Conservation (phyloP, 306 rosid species). For the Corylus heterophylla region DNA sequence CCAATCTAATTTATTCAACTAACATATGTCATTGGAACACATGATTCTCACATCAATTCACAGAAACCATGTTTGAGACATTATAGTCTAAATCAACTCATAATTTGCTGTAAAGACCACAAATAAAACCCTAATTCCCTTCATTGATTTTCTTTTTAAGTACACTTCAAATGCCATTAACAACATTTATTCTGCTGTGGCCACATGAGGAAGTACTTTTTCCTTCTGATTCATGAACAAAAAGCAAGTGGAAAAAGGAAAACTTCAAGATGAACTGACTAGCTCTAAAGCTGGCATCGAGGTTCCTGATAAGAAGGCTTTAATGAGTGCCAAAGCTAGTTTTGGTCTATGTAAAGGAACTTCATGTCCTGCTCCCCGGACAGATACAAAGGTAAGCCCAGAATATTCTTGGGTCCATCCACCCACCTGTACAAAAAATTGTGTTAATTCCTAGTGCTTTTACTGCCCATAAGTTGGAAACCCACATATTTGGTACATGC, state of each 20-base stretch:
- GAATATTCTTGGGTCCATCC: conserved; percentile 92
- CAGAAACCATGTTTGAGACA: no score
- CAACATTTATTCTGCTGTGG: background rate
- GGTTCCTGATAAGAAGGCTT: conserved; percentile 68
- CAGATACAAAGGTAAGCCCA: conserved; percentile 76
- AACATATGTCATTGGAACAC: no score
- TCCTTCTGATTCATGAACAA: background rate
- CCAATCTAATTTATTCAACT: no score
- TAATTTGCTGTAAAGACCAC: no score
- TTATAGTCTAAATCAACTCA: no score
- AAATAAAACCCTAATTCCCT: no score
- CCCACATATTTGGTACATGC: background rate
- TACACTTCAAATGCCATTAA: no score
- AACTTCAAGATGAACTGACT: conserved; percentile 38
- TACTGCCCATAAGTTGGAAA: background rate
- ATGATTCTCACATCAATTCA: no score
- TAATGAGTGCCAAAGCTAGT: conserved; percentile 64
- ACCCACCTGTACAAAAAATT: conserved; percentile 63
- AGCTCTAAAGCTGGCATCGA: conserved; percentile 53
- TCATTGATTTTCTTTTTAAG: no score
- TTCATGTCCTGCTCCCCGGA: conserved; percentile 97
- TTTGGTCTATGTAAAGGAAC: conserved; percentile 90
- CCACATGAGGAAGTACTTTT: background rate
- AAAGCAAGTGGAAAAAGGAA: background rate
- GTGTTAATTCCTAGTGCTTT: background rate